Base-by-base conservation (phyloP, 2,329 filamentous ascomycete genomes). In the Exserohilum turcica region DNA sequence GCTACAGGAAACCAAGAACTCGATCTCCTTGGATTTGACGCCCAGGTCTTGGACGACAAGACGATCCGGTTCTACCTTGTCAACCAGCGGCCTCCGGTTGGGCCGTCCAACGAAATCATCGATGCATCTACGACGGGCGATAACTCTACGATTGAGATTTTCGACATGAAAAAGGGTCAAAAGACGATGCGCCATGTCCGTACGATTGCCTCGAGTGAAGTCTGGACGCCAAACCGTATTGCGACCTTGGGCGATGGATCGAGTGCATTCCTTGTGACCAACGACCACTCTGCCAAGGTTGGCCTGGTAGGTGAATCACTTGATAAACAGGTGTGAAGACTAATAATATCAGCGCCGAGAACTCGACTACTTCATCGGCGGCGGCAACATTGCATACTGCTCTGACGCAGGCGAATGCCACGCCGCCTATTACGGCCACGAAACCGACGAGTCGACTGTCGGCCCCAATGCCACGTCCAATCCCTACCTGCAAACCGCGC, bases 1-100 rank as follows among this genome's bases (percentile, higher is more conserved):
- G 66, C 60, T 1, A 60, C 52, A 12, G 67, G 67, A 10, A 61
- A 68, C 21, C 43, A 43, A 4, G 35, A 57, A 2, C 37, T 70
- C 6, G 67, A 72, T 32, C 37, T 65, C 5, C 40, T 70, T 0
- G 69, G 68, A 12, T 70, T 71, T 13, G 66, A 69, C 13, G 68
- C 54, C 1, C 59, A 67, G n/a, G 33, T 61, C 5, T 47, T 69
- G 15, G 61, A 66, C 43, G 57, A 57, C 6, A 52, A 59, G 2
- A 68, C 66, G 0, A 57, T 71, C 13, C 61, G 64, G 10, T 71
- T 70, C 48, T 70, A 65, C 39, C 46, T 71, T 13, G 49, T 68
- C 27, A 72, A 72, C 28, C 57, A 66, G 13, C 54, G 67, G 1
- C 68, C 69, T 6, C 63, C 64, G 5, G 56, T 67, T n/a, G 66